These are phyloP conservation scores for Eutrema heterophyllum DNA, from an alignment of 345 rosid genomes.

Conservation along the genomic window DNA sequence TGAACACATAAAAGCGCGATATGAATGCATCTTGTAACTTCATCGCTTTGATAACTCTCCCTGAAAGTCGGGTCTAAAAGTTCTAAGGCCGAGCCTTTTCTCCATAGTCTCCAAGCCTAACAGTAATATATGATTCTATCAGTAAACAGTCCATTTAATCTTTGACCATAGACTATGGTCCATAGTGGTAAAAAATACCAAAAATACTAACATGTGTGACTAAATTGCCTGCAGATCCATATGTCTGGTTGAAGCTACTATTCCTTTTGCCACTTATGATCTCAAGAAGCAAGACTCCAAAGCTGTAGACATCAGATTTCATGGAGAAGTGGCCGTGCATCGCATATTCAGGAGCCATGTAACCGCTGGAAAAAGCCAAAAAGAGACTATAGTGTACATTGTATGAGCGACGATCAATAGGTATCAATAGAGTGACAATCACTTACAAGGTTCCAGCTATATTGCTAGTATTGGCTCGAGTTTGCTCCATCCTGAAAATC, in stretches of 20 bases:
- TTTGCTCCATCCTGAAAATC: too few species aligned
- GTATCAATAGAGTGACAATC: too few species aligned
- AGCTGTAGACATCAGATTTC: conserved; percentile 29
- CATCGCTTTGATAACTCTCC: not conserved
- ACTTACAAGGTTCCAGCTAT: too few species aligned
- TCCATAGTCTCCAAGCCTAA: conserved; percentile 30
- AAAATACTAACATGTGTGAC: conserved; percentile 23
- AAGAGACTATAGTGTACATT: too few species aligned
- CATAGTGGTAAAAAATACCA: not conserved
- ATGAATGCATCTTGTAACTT: conserved; percentile 20
- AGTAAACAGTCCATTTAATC: not conserved
- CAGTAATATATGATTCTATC: not conserved
- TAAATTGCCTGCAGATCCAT: conserved; percentile 14
- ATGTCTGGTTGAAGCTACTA: conserved; percentile 8
- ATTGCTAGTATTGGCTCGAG: too few species aligned
- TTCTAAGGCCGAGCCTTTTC: not conserved
- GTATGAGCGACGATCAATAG: too few species aligned
- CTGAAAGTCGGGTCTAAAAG: not conserved
- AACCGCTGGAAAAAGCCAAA: too few species aligned
- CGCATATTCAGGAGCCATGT: too few species aligned
- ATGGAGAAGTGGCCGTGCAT: conserved; percentile 30
- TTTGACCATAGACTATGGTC: too few species aligned
- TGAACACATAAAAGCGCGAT: too few species aligned
- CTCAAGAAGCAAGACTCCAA: conserved; percentile 28
- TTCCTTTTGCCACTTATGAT: conserved; percentile 28